These are phyloP conservation scores for Ascomycota sp. DNA, from an alignment of 2,329 filamentous ascomycete species.

Conservation along the genomic window DNA sequence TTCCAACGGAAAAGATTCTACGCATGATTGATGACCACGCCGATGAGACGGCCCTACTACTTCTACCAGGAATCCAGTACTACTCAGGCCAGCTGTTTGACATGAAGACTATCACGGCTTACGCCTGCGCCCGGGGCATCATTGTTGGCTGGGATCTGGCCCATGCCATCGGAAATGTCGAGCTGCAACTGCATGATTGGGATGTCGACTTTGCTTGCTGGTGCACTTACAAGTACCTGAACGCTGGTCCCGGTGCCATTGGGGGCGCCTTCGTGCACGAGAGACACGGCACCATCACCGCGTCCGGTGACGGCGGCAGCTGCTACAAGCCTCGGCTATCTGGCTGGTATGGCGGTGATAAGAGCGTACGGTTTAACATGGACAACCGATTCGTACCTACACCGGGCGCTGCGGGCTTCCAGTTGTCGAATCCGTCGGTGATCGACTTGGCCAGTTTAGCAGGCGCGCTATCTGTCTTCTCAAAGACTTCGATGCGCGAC, in stretches of 20 bases:
- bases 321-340: constrained; percentile 47
- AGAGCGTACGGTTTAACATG: constrained; percentile 62
- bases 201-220: constrained; percentile 78
- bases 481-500: constrained; percentile 45
- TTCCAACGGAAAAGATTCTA: constrained; percentile 53
- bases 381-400: constrained; percentile 61
- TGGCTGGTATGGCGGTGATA: constrained; percentile 80
- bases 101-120: constrained; percentile 55
- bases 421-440: constrained; percentile 65
- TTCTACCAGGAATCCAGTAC: constrained; percentile 78
- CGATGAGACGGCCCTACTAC: constrained; percentile 49
- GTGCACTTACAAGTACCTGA: constrained; percentile 93
- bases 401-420: constrained; percentile 59
- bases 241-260: constrained; percentile 65
- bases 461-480: constrained; percentile 55
- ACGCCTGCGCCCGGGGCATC: constrained; percentile 53
- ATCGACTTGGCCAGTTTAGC: constrained; percentile 58
- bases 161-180: constrained; percentile 70
- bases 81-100: constrained; percentile 83
- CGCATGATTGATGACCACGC: constrained; percentile 56
- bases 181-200: constrained; percentile 67
- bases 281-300: constrained; percentile 43
- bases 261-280: constrained; percentile 67
- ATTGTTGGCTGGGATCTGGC: constrained; percentile 75
- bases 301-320: no score